Base-by-base conservation (phyloP, 345 rosid genomes). In the Eucalyptus urophylla region DNA sequence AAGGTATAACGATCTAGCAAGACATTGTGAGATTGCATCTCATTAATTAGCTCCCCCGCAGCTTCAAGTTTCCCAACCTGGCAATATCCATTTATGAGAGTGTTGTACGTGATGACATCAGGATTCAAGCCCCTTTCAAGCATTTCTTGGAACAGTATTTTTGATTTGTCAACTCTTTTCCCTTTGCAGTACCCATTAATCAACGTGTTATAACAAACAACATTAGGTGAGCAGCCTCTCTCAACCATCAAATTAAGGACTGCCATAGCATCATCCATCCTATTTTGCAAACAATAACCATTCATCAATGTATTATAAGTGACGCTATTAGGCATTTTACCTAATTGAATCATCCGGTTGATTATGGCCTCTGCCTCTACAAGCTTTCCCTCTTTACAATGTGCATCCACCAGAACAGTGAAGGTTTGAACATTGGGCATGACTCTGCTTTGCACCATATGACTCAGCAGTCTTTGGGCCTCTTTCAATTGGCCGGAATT, bases 61-160 rank as follows among this genome's bases (percentile, higher is more conserved):
- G 89, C 91, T 69, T 86, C 89, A 33, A 90, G 45, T 87, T 86
- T 91, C 67, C 95, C 90, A 49, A 69, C 90, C 49, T 3, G 25
- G 72, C 67, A 92, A 72, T 91, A 88, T 21, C 92, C 94, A 14
- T 88, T 33, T 76, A 94, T 88, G 47, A 94, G 89, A 40, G 90
- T 88, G 83, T 85, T 88, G 87, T 89, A 93, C 0, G 93, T 92
- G 22, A 90, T 58, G 17, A 86, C 45, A 22, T 80, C 85, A 21
- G 45, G 45, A 44, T 44, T 44, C 45, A 44, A 2, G 45, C 45
- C 45, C 45, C 45, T 44, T 44, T 44, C 45, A 44, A 44, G 45
- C 45, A 44, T 44, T 44, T 44, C 45, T 44, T 44, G 45, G 45
- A 44, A 44, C 2, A 44, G 45, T 2, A 44, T 44, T 2, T 44